Evolutionary conservation across 2,329 filamentous ascomycete species (phyloP).

Genomic region (Leptographium procerum): DNA sequence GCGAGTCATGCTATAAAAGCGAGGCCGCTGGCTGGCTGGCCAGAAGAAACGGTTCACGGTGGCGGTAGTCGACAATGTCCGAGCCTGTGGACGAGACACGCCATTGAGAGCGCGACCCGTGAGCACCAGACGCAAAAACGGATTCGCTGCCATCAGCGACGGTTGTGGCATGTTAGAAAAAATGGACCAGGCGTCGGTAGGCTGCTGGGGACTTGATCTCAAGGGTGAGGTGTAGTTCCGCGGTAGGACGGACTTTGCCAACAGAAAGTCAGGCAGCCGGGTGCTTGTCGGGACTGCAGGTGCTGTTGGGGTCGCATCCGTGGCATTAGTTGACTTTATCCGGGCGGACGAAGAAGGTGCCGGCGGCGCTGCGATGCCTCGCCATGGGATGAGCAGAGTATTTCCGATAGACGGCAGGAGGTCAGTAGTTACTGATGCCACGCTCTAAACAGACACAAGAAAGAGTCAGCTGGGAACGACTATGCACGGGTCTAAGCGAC

Average conservation of each 20-base stretch:
- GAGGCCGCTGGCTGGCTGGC: not conserved
- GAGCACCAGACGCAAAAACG: constrained; percentile 2
- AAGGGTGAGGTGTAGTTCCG: constrained; percentile 14
- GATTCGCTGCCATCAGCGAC: constrained; percentile 2
- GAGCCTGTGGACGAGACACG: not conserved
- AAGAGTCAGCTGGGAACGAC: not conserved
- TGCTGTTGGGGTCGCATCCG: not conserved
- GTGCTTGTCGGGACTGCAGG: not conserved
- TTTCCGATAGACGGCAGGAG: constrained; percentile 35
- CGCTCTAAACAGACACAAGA: constrained; percentile 11
- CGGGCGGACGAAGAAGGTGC: not conserved
- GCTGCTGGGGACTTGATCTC: constrained; percentile 14
- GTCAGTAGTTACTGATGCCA: constrained; percentile 31
- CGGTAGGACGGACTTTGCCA: not conserved
- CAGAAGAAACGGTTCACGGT: not conserved
- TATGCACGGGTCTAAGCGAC: not conserved
- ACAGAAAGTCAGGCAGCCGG: constrained; percentile 1
- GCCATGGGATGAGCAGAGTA: constrained; percentile 26
- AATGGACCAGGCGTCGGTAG: constrained; percentile 12
- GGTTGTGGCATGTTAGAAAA: constrained; percentile 3
- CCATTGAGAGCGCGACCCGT: not conserved
- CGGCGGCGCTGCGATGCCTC: constrained; percentile 11
- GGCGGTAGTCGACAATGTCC: not conserved
- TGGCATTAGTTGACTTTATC: not conserved
- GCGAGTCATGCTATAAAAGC: constrained; percentile 5